Conservation (phyloP, 2,329 filamentous ascomycete species). For the Coniochaeta ligniaria region DNA sequence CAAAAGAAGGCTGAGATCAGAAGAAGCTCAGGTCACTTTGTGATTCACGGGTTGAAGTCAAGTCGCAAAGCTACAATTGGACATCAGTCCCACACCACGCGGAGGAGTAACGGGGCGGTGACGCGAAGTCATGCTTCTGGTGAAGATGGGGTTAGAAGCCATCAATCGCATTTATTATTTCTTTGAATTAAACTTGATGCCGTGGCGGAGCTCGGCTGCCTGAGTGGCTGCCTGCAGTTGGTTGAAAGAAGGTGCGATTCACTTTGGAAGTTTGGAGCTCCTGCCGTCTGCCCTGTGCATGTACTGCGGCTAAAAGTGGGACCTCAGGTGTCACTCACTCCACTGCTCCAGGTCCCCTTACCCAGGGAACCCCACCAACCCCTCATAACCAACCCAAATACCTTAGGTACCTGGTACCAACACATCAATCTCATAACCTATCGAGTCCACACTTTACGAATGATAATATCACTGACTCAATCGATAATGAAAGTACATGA, state of each 20-base stretch:
- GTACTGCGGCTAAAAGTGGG: neutral
- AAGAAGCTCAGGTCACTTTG: neutral
- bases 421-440: no score
- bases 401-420: neutral
- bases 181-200: neutral
- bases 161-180: neutral
- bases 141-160: neutral
- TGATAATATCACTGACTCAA: no score
- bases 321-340: neutral
- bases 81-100: neutral
- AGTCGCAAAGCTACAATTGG: neutral
- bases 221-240: neutral
- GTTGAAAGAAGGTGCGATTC: neutral
- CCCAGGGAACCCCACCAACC: neutral
- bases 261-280: neutral
- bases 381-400: neutral
- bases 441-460: no score
- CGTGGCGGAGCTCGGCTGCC: neutral
- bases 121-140: neutral
- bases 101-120: neutral
- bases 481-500: no score
- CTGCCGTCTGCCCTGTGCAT: neutral
- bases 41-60: neutral
- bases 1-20: no score
- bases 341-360: neutral